Base-by-base conservation (phyloP, 2,329 filamentous ascomycete genomes). In the Shiraia bambusicola region DNA sequence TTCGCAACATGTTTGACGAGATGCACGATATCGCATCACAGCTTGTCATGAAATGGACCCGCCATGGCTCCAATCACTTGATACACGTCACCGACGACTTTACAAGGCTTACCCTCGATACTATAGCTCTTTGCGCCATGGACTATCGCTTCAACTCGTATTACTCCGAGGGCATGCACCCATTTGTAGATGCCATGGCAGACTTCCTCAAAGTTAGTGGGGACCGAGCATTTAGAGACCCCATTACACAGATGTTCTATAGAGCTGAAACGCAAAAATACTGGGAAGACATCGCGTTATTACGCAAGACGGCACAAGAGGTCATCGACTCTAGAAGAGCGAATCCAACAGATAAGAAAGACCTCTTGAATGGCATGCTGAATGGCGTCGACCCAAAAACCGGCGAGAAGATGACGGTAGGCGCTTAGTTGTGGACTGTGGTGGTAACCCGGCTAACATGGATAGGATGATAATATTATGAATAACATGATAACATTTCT, bases 401-500 rank as follows among this genome's bases (percentile, higher is more conserved):
- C 0, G 81, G 80, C 19, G 71, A 75, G 44, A 67, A 67, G 2
- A 71, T 88, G 50, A 76, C 69, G 9, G 55, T 55, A 15, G 42
- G 41, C 13, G 3, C 12, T 13, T 3, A 5, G 8, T 9, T 3
- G 8, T 7, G 4, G 14, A 1, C 6, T 3, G 3, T 3, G 8
- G 9, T 13, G 6, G 2, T 13, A 2, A 22, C 12, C 12, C 19
- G 8, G 17, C 28, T 56, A 15, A 56, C 7, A 4, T 28, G 1
- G 7, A 7, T n/a, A 57, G 4, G 78, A 86, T 4, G 76, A 77
- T 8, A 78, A 80, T 45, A 76, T 86, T 34, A 75, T 84, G 34
- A 81, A 86, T 63, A 84, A 88, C 61, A 81, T 88, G 51, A 79
- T 86, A 38, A 78, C 78, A 2, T 85, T 87, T 72, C 76, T 85